These are phyloP conservation scores for Sporothrix phasma DNA, from an alignment of 2,329 filamentous ascomycete species.

Conservation along the genomic window DNA sequence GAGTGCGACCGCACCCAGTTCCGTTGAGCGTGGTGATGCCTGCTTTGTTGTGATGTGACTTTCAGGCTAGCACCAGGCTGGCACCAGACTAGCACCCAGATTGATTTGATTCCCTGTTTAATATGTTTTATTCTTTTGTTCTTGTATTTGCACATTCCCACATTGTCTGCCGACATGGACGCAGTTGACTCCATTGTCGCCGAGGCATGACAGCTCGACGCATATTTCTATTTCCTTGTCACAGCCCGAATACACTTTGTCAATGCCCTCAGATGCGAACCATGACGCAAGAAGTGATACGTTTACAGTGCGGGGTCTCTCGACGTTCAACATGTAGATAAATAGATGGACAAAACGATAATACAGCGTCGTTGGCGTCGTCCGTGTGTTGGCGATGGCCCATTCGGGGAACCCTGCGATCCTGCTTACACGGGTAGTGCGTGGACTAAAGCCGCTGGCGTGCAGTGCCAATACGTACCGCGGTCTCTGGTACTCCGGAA, in stretches of 20 bases:
- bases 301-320: no score
- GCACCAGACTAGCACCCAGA: neutral
- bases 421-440: no score
- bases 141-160: slow-evolving; percentile 1
- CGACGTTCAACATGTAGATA: no score
- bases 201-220: slow-evolving; percentile 6
- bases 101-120: neutral
- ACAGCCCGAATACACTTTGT: no score
- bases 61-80: no score
- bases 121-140: no score
- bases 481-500: no score
- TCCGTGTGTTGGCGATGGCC: neutral
- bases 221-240: neutral
- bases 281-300: no score
- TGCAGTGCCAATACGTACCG: slow-evolving; percentile 1
- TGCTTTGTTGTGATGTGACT: no score
- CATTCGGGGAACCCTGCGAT: neutral
- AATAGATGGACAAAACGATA: no score
- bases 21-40: neutral
- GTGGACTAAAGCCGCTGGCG: neutral
- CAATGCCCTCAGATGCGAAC: no score
- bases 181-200: neutral
- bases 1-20: slow-evolving; percentile 39
- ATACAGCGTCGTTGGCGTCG: neutral
- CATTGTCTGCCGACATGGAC: neutral